phyloP scores from a whole-genome alignment of 2,329 filamentous ascomycete genomes.

The Clarireedia paspali region DNA sequence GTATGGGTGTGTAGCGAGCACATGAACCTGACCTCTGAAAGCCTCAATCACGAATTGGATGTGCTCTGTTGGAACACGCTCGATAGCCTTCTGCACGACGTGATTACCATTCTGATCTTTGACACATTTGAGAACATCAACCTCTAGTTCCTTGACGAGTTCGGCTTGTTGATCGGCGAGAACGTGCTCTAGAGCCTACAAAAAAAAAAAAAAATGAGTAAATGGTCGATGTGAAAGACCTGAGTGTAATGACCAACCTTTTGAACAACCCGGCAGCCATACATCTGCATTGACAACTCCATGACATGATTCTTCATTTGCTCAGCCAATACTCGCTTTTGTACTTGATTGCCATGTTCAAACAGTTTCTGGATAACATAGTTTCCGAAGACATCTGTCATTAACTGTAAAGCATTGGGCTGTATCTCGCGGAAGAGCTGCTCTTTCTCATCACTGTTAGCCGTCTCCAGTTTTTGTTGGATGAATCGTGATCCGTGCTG shows the following conservation, averaged over 20 bases:
- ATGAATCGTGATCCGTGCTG: slow-evolving; percentile 95
- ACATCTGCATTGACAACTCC: slow-evolving; percentile 76
- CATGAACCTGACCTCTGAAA: slow-evolving; percentile 66
- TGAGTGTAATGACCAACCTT: slow-evolving; percentile 50
- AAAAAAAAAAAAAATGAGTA: neutral
- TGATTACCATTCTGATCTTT: slow-evolving; percentile 92
- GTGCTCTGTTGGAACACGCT: slow-evolving; percentile 67
- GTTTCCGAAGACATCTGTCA: slow-evolving; percentile 96
- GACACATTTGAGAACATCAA: slow-evolving; percentile 68
- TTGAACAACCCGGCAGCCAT: slow-evolving; percentile 91
- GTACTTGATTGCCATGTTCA: slow-evolving; percentile 86
- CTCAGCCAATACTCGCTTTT: slow-evolving; percentile 80
- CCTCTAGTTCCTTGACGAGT: slow-evolving; percentile 75
- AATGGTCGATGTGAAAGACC: neutral
- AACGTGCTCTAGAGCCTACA: slow-evolving; percentile 76
- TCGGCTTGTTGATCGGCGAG: slow-evolving; percentile 84
- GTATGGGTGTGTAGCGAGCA: slow-evolving; percentile 71
- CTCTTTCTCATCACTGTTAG: slow-evolving; percentile 94
- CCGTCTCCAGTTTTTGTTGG: slow-evolving; percentile 82
- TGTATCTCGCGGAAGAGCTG: slow-evolving; percentile 82
- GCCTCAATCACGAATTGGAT: slow-evolving; percentile 80
- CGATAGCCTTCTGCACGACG: slow-evolving; percentile 89
- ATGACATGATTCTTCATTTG: slow-evolving; percentile 84
- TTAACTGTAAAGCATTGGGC: slow-evolving; percentile 75
- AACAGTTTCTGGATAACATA: slow-evolving; percentile 98